Evolutionary conservation across 2,329 filamentous ascomycete species (phyloP), one percentile per base, ranked within the genome.

Genomic region (Ophiostoma himal-ulmi): DNA sequence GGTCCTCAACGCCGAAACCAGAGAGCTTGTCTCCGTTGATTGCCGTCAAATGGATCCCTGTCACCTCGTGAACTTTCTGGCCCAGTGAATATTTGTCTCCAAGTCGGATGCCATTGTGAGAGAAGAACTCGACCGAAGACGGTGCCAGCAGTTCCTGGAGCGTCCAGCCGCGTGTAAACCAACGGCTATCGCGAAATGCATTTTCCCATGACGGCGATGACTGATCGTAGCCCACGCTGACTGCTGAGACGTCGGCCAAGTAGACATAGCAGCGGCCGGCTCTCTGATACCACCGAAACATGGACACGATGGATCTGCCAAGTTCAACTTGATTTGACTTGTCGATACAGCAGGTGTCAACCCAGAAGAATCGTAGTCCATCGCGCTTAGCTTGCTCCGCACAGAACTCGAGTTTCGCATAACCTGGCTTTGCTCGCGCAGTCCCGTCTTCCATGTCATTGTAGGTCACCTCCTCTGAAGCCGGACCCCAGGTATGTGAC

Each of bases 311-410:
- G 22, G 65, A 39, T 11, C 39, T 17, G 36, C 39, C 1, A 6
- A 67, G 65, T 22, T 67, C 65, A 4, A n/a, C 14, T 3, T 26
- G n/a, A 8, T 30, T 67, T 4, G 37, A 17, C 37, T 44, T 67
- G 11, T 67, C 65, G 65, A 67, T 67, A n/a, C 65, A 67, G 37
- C 36, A 41, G 36, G 65, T 67, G 17, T 67, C 65, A 3, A 67
- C 22, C 37, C 65, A 67, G 22, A 67, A 66, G 13, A 39, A 66
- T 7, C 36, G 36, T 20, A 66, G 62, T 34, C 62, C 62, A 39
- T 66, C 62, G 2, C 62, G 36, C 62, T 26, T 37, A 8, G 62
- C 62, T 22, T 26, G 13, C 6, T 39, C 36, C 26, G 34, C 62
- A 39, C 62, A 66, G 34, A 37, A 37, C 34, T 41, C 8, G 14